Evolutionary conservation across 2,329 filamentous ascomycete genomes (phyloP).

Genomic region (Colletotrichum sp.): DNA sequence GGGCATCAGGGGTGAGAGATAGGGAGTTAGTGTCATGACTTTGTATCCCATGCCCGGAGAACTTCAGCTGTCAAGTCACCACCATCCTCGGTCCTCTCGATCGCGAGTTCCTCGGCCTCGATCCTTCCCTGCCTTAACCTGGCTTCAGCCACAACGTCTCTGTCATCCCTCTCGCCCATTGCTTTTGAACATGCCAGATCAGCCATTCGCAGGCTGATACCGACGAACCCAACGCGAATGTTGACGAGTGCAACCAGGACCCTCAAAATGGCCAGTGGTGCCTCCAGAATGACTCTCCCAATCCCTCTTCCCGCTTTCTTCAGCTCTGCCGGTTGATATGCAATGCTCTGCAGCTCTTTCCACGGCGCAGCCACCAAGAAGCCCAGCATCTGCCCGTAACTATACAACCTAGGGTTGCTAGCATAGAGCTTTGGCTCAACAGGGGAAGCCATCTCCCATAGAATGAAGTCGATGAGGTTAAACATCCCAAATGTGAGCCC

Average conservation of each 20-base stretch:
- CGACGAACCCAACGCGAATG: not conserved
- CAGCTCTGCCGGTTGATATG: not conserved
- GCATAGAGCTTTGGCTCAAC: slow-evolving; percentile 11
- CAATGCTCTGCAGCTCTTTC: not conserved
- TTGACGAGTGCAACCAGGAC: not conserved
- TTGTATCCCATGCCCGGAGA: slow-evolving; percentile 1
- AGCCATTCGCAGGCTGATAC: not conserved
- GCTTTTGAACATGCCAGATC: not conserved
- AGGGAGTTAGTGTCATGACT: not conserved
- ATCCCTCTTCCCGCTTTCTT: not conserved
- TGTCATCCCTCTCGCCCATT: slow-evolving; percentile 5
- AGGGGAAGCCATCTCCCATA: slow-evolving; percentile 11
- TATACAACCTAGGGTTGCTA: slow-evolving; percentile 13
- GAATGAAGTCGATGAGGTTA: slow-evolving; percentile 13
- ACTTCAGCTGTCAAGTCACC: not conserved
- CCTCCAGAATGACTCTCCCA: not conserved
- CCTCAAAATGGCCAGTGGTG: not conserved
- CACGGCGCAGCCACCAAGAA: not conserved
- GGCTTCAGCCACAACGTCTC: slow-evolving; percentile 11
- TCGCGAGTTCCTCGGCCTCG: not conserved
- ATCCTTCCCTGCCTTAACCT: not conserved
- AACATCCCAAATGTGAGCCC: slow-evolving; percentile 9
- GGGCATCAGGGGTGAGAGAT: not conserved
- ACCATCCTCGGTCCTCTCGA: not conserved
- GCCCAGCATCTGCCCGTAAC: slow-evolving; percentile 2